Conservation (phyloP, 2,329 filamentous ascomycete genomes). For the Monosporascus ibericus region DNA sequence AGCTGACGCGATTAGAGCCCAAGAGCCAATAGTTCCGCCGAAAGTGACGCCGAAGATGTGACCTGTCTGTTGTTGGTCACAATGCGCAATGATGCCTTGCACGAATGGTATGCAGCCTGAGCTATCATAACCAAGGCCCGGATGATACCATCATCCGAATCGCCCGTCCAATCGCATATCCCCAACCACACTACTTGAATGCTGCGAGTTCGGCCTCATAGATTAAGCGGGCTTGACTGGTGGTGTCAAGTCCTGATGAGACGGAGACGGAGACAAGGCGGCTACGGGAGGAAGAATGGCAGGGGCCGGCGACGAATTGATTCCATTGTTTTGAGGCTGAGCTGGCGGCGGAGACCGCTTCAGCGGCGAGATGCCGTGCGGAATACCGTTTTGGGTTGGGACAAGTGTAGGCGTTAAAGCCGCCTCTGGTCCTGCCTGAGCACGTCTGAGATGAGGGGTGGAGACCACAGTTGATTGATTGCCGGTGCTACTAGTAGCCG, state of each 20-base stretch:
- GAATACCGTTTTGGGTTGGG: slow-evolving; percentile 41
- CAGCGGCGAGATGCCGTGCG: slow-evolving; percentile 45
- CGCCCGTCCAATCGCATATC: background rate
- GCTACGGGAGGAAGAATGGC: slow-evolving; percentile 52
- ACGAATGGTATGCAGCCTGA: no score
- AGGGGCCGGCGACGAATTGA: slow-evolving; percentile 24
- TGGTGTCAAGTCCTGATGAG: slow-evolving; percentile 52
- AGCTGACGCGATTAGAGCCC: background rate
- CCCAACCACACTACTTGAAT: slow-evolving; percentile 11
- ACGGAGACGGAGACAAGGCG: slow-evolving; percentile 51
- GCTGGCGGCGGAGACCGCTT: slow-evolving; percentile 44
- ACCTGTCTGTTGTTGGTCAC: slow-evolving; percentile 1
- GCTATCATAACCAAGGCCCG: no score
- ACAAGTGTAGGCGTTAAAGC: slow-evolving; percentile 34
- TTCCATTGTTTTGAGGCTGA: slow-evolving; percentile 20
- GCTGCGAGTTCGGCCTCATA: slow-evolving; percentile 18
- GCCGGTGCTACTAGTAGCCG: slow-evolving; percentile 13
- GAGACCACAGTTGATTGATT: slow-evolving; percentile 15
- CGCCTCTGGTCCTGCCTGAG: slow-evolving; percentile 16
- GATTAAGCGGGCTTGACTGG: slow-evolving; percentile 48
- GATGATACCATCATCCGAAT: background rate
- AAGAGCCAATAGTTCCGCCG: background rate
- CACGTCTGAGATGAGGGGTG: slow-evolving; percentile 29
- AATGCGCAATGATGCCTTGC: background rate
- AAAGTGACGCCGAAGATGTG: slow-evolving; percentile 1